Base-by-base conservation (phyloP, 306 rosid species). In the Aeschynomene evenia region DNA sequence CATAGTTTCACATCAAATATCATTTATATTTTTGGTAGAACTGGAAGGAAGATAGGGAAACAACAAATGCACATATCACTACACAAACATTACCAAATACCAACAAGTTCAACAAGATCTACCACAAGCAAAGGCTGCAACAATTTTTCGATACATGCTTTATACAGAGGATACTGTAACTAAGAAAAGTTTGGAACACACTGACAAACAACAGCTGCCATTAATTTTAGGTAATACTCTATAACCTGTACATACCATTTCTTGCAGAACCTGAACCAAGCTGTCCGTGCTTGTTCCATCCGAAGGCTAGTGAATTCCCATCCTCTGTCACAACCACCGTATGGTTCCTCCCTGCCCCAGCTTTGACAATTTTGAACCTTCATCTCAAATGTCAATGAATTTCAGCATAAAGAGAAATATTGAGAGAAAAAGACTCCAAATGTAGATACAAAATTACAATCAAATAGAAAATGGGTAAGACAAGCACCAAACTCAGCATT, bases 211-310 rank as follows among this genome's bases (percentile, higher is more conserved):
- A 52, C 13, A 24, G 39, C 45, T 24, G 5, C 49, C 60, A 65
- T 69, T 15, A 12, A 64, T 46, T 19, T 11, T 40, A 50, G 13
- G 22, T 11, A 60, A 76, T 67, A 61, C 71, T 20, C n/a, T 10
- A 42, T 48, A 31, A 33, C 24, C 54, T 20, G 57, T 45, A 72
- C 82, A 69, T 77, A 94, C 99, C 97, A 90, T 84, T 88, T 81
- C 51, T 85, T 0, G 7, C 78, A 20, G 97, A 87, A 59, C 97
- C 99, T 0, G 95, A 81, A 72, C 97, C 99, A 67, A 94, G 84
- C 76, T 94, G 99, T 46, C 99, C 99, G 22, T 94, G 99, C 77
- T 94, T 94, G 81, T 94, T 94, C 97, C 97, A 91, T 34, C 99
- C 99, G 71, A 94, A 94, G n/a, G 97, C 80, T 10, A 94, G 81